phyloP scores from a whole-genome alignment of 495 filamentous ascomycete genomes.

The Alectoria sarmentosa region DNA sequence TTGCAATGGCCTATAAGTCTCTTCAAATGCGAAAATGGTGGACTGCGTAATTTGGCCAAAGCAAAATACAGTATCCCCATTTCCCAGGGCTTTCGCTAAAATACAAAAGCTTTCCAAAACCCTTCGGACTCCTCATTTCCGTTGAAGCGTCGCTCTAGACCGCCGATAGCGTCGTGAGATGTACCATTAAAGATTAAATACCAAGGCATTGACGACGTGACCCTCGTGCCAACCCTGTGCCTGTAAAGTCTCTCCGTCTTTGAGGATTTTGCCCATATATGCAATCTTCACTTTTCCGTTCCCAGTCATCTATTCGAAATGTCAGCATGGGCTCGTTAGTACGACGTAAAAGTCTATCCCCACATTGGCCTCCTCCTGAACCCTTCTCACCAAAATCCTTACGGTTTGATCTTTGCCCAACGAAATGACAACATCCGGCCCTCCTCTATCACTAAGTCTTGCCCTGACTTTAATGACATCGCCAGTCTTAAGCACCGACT shows the following conservation, averaged over 20 bases:
- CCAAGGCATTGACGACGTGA: slow-evolving; percentile 72
- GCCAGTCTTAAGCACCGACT: slow-evolving; percentile 35
- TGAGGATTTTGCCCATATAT: slow-evolving; percentile 73
- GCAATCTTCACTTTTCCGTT: slow-evolving; percentile 57
- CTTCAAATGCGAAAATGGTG: not conserved
- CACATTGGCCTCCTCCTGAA: slow-evolving; percentile 61
- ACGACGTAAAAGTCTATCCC: slow-evolving; percentile 28
- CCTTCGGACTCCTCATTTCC: too few relatives aligned
- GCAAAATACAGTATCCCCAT: not conserved
- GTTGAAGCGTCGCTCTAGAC: not conserved
- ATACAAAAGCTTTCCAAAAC: not conserved
- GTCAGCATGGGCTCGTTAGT: not conserved
- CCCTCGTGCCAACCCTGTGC: slow-evolving; percentile 71
- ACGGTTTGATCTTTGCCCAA: slow-evolving; percentile 57
- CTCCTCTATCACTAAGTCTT: slow-evolving; percentile 62
- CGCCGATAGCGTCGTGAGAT: not conserved
- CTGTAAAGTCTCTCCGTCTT: slow-evolving; percentile 54
- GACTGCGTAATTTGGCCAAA: not conserved
- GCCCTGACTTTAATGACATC: slow-evolving; percentile 52
- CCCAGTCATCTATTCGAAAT: slow-evolving; percentile 25
- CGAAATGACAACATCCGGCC: slow-evolving; percentile 54
- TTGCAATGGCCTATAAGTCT: not conserved
- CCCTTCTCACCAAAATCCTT: slow-evolving; percentile 50
- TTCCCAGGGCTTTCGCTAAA: not conserved
- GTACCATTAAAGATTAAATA: slow-evolving; percentile 41